Base-by-base conservation (phyloP, 148 eudicot species). In the Polygonum maritimum region DNA sequence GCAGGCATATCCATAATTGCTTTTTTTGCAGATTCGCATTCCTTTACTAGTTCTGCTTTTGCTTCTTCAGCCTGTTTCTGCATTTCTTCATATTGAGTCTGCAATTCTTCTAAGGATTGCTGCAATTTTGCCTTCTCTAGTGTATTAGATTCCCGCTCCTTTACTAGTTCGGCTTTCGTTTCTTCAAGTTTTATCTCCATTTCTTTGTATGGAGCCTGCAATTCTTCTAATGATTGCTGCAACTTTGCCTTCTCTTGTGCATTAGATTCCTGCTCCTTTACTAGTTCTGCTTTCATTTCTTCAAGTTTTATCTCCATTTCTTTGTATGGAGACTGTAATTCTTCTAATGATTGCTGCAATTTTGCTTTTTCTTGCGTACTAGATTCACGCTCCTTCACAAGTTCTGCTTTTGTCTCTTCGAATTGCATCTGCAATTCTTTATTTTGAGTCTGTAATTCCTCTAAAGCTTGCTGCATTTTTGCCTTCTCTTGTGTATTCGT, bases 331-430 rank as follows among this genome's bases (percentile, higher is more conserved):
- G 69, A 26, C 69, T 60, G 69, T 16, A 60, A 60, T 26, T 60
- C 69, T 67, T 67, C 71, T 67, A 67, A 67, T 36, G 71, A 44
- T 67, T 67, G 71, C 21, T 67, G 71, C 76, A 76, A 75, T 75
- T 79, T 87, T 8, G 86, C 81, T 78, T 82, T 84, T 78, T 90
- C 90, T 82, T 84, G 85, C 81, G 83, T 87, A 49, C 70, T 84
- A 71, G 77, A 81, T 79, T 91, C 97, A 45, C 81, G 48, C 55
- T 91, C 92, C 70, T 65, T 65, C 13, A 13, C 41, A 33, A 65
- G 41, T 7, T 65, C 38, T 35, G 40, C 70, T 65, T 44, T 44
- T 16, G 71, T 67, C 38, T 67, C 45, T 60, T 60, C 69, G 22
- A 21, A 33, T 58, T 58, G 65, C 22, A 58, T 58, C 33, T 58